Base-by-base conservation (phyloP, 2,329 filamentous ascomycete genomes). In the Nigrospora sphaerica region DNA sequence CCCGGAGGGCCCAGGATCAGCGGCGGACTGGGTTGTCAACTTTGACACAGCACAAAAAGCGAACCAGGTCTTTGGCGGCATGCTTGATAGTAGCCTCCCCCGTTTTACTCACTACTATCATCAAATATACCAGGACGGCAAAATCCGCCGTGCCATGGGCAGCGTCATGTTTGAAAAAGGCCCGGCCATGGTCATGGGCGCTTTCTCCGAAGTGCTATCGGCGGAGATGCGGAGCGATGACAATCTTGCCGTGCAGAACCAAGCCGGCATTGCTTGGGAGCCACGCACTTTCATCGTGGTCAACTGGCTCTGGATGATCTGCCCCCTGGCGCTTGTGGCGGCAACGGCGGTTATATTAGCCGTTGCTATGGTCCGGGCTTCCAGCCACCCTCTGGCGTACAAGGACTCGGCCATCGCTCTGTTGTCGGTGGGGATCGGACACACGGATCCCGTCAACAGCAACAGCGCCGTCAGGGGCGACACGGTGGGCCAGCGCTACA, bases 271-370 rank as follows among this genome's bases (percentile, higher is more conserved):
- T 6, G 56, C 55, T 1, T 58, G 48, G 32, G 37, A 46, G 10
- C 46, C 39, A n/a, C 55, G 60, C 48, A 58, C 56, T 5, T 63
- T 55, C 28, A 55, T 60, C 33, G 44, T 53, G n/a, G 59, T 64
- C 10, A 53, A 54, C 12, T 65, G 62, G 62, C 51, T 52, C 2
- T 65, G 61, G 62, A 47, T 63, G 6, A 53, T 57, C 19, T 42
- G 63, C 9, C 58, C 61, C 6, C 31, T 58, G 1, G 32, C 39
- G 4, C 49, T 57, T 40, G 51, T 52, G 5, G 12, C 56, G 10
- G 13, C 56, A 3, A 53, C 56, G 1, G 49, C 50, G 3, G 19
- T 54, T 1, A 49, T 62, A 16, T 49, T 65, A 55, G 50, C 19
- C 10, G 28, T 40, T 12, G 19, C 45, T 12, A 43, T 48, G 19